These are phyloP conservation scores for Skeletonema potamos DNA, from an alignment of 108 stramenopile genomes.

Conservation along the genomic window DNA sequence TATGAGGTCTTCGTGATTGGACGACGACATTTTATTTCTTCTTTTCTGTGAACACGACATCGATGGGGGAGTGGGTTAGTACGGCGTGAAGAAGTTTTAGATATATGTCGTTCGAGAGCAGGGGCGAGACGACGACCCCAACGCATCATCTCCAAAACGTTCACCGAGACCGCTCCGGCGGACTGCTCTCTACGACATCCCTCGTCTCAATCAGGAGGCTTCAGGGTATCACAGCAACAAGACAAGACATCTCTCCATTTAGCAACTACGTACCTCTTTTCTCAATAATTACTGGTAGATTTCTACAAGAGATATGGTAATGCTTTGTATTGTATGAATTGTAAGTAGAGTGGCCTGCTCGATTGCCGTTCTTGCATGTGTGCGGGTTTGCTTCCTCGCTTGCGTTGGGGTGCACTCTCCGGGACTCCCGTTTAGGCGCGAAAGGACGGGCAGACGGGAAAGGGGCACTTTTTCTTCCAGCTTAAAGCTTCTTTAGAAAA, in stretches of 20 bases:
- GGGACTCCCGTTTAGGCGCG: neutral
- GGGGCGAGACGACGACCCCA: neutral
- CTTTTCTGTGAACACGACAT: neutral
- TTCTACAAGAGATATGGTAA: neutral
- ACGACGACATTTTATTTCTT: neutral
- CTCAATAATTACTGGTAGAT: neutral
- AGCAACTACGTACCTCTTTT: neutral
- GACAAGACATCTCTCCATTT: too few species aligned
- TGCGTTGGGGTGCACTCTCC: neutral
- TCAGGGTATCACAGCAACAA: neutral
- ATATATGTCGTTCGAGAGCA: too few species aligned
- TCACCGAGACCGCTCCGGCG: neutral
- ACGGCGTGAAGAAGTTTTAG: too few species aligned
- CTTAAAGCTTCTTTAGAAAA: too few species aligned
- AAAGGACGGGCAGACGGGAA: too few species aligned
- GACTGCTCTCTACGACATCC: too few species aligned
- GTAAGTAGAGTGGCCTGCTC: neutral
- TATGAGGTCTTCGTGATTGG: neutral
- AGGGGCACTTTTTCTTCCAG: too few species aligned
- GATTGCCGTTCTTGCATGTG: too few species aligned
- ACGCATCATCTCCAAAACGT: neutral
- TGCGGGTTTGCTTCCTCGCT: too few species aligned
- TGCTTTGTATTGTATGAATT: neutral
- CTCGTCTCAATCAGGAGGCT: too few species aligned
- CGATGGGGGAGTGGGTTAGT: neutral